Evolutionary conservation across 2,329 filamentous ascomycete species (phyloP), one percentile per base, ranked within the genome.

Genomic region (Ramichloridium luteum): DNA sequence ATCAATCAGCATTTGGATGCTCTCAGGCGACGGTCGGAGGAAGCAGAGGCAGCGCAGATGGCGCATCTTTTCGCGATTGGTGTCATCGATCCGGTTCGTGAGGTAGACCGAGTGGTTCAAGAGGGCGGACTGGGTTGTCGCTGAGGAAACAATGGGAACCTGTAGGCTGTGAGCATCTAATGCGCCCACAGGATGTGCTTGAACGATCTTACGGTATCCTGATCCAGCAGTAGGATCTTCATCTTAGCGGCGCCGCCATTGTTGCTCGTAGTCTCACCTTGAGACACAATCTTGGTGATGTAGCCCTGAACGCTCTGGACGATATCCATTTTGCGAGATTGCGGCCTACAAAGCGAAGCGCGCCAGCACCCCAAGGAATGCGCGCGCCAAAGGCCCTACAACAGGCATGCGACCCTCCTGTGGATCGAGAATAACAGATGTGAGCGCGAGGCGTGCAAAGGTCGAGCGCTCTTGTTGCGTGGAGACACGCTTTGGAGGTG

Each of bases 61-160:
- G 40, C 90, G 80, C 90, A 98, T 96, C 68, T 93, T 94, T 62
- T 98, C 92, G 28, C 90, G 74, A 41, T 77, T 76, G 37, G 72
- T 65, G 48, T 94, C 96, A 55, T 96, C 90, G 35, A 98, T 65
- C 37, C 90, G 84, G 59, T 98, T 90, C 50, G 92, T 94, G 39
- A 98, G 81, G 60, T 94, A 98, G 46, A 98, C 82, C 62, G 96
- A 88, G 62, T 98, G 85, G 53, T 83, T 93, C 41, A 98, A 75
- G 13, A 98, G 74, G 23, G 84, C 76, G 16, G 90, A 98, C 57
- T 98, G 92, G 2, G 90, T 96, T 39, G 88, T 88, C 33, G 90
- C 86, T 4, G 86, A 92, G 6, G 92, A 98, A 13, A 94, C 76
- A 45, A 96, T 93, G 11, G 83, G 74, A 13, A 96, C 79, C 72